Evolutionary conservation across 345 rosid species (phyloP), one percentile per base, ranked within the genome.

Genomic region (Eutrema yunnanense): DNA sequence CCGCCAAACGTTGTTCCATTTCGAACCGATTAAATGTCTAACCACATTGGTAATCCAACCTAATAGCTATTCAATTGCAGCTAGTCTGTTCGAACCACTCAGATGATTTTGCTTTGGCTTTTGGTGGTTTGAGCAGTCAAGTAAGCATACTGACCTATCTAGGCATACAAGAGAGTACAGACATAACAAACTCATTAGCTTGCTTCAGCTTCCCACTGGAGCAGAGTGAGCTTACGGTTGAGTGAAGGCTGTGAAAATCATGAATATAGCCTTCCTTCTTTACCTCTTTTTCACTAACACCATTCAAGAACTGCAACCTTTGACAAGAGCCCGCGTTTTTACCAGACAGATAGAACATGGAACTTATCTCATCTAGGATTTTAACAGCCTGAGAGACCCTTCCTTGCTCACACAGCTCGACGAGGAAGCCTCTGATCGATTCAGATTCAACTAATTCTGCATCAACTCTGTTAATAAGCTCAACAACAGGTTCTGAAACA

Each of bases 371-470:
- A n/a, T 77, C 80, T n/a, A 77, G 63, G 62, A 77, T 65, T 65
- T 59, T 71, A 69, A 72, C 63, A 69, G 96, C 97, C 57, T 81
- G 83, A 68, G 79, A 34, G 70, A 82, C 66, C 38, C 81, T 73
- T 42, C 81, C 82, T 77, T 88, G 81, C 73, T 88, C 96, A 72
- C 84, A 73, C 33, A 91, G 85, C 72, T 89, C 75, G 7, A 72
- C 66, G 36, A 85, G 65, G 58, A 95, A 92, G 78, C 82, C 90
- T 61, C 61, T 72, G 54, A 94, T 69, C 22, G 88, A 88, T 72
- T 92, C 98, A 62, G 83, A 90, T 63, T 91, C 96, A 66, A 88
- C 90, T 70, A 93, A 75, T 73, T 85, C 95, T 55, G 80, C 83
- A 78, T 83, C 87, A 40, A 82, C 81, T 67, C 56, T 85, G 50